These are phyloP conservation scores for Calonectria naviculata DNA, from an alignment of 2,329 filamentous ascomycete genomes.

Conservation along the genomic window DNA sequence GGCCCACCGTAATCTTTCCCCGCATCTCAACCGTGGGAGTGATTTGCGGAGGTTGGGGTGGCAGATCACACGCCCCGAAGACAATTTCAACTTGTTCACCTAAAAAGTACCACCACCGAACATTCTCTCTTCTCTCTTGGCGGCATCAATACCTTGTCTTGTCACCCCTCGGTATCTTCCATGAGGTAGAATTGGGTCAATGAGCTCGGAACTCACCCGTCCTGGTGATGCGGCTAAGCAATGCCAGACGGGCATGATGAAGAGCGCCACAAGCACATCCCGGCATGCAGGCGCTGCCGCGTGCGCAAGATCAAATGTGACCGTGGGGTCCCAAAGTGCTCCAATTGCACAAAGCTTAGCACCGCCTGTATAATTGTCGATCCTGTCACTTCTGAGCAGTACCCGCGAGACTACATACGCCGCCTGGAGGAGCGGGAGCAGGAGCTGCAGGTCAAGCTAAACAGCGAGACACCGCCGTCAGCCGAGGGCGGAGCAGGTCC, in stretches of 20 bases:
- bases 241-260: constrained; percentile 9
- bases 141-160: neutral
- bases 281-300: constrained; percentile 80
- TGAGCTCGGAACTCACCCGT: neutral
- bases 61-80: neutral
- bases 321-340: constrained; percentile 78
- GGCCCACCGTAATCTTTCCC: neutral
- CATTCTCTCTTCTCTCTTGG: neutral
- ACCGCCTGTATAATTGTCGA: constrained; percentile 67
- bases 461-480: neutral
- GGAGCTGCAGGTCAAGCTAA: constrained; percentile 19
- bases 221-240: neutral
- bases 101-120: neutral
- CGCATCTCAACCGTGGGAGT: neutral
- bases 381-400: constrained; percentile 25
- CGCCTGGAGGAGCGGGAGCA: constrained; percentile 23
- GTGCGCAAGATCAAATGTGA: constrained; percentile 86
- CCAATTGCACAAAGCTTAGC: constrained; percentile 76
- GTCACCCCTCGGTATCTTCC: neutral
- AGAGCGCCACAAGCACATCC: constrained; percentile 30
- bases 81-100: neutral
- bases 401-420: constrained; percentile 24
- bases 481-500: neutral
- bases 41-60: neutral
- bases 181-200: neutral